phyloP scores from a whole-genome alignment of 2,329 filamentous ascomycete genomes.

The Cercospora brassicicola region DNA sequence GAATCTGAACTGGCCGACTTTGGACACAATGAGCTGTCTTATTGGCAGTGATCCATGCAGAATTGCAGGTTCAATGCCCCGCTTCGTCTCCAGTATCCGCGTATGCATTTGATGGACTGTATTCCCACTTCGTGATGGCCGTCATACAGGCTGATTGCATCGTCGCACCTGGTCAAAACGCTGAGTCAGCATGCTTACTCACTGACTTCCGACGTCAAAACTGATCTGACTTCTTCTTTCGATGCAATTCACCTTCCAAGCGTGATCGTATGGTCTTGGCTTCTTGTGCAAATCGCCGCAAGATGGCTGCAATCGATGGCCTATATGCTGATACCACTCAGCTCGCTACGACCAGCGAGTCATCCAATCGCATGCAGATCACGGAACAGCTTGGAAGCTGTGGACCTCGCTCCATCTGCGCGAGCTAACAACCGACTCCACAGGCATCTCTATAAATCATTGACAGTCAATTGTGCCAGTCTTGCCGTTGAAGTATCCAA shows the following conservation, averaged over 20 bases:
- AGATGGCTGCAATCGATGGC: background rate
- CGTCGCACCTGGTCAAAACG: background rate
- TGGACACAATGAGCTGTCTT: no score
- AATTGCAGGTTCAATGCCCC: no score
- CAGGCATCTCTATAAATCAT: background rate
- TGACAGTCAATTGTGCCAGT: background rate
- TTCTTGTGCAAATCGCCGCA: background rate
- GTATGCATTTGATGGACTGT: no score
- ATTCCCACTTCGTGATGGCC: no score
- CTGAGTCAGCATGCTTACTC: background rate
- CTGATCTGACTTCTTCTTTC: background rate
- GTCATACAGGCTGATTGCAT: background rate
- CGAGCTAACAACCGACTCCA: background rate
- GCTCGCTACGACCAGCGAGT: background rate
- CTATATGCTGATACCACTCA: background rate
- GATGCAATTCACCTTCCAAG: background rate
- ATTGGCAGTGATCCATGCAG: no score
- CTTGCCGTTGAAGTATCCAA: background rate
- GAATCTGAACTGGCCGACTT: no score
- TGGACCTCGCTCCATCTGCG: background rate
- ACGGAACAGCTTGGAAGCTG: slow-evolving; percentile 1
- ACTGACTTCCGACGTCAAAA: background rate
- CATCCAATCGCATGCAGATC: background rate
- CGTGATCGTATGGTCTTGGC: background rate
- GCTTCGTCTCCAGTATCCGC: no score